Percentiles rank a stretch among this genome's conserved stretches.
phyloP scores from a whole-genome alignment of 495 filamentous ascomycete genomes.

The Daldinia bambusicola region DNA sequence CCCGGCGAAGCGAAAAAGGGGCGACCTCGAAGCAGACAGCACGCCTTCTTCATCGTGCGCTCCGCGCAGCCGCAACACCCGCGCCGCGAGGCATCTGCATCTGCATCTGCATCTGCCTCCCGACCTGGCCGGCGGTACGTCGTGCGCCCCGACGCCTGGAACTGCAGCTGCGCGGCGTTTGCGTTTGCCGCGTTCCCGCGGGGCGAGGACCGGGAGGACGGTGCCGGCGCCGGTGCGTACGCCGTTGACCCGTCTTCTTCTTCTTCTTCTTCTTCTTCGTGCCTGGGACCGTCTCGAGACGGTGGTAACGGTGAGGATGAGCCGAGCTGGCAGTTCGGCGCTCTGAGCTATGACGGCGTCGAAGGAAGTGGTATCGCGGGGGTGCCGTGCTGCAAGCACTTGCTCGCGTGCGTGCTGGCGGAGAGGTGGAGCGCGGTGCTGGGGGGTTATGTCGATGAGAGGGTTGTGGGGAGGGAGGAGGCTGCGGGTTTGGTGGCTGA shows the following conservation, averaged over 20 bases:
- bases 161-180: conserved; percentile 88
- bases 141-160: conserved; percentile 81
- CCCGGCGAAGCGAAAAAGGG: background rate
- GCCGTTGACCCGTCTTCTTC: too few species aligned
- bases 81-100: conserved; percentile 34
- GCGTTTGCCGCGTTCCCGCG: conserved; percentile 72
- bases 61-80: conserved; percentile 49
- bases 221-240: too few species aligned
- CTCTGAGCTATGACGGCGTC: conserved; percentile 47
- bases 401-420: conserved; percentile 84
- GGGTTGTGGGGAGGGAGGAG: conserved; percentile 68
- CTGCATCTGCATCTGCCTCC: too few species aligned
- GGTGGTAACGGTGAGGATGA: conserved; percentile 8
- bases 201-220: background rate
- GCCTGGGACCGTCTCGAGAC: too few species aligned
- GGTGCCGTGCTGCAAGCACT: conserved; percentile 84
- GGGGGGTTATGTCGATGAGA: conserved; percentile 63
- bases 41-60: conserved; percentile 52
- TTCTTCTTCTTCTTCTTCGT: too few species aligned
- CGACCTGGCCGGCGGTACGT: conserved; percentile 70
- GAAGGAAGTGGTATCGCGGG: conserved; percentile 37
- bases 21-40: background rate
- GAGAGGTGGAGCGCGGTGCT: conserved; percentile 71
- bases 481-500: conserved; percentile 82
- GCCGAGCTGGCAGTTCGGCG: conserved; percentile 54